Evolutionary conservation across 2,329 filamentous ascomycete genomes (phyloP).

Genomic region (Phaeosphaeria sp.): DNA sequence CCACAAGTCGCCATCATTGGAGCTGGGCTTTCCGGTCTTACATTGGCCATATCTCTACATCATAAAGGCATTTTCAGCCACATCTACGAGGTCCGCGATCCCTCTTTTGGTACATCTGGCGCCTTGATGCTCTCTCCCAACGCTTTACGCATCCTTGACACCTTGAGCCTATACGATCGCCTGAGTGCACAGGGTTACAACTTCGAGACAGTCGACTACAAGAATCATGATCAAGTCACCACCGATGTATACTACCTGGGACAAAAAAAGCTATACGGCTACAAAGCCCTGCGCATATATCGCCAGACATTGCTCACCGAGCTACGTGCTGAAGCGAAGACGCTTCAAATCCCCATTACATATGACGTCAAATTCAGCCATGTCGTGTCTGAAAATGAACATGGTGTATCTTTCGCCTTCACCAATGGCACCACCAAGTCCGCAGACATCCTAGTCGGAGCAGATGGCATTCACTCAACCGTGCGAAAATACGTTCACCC

Average conservation of each 20-base stretch:
- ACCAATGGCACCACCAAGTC: constrained; percentile 51
- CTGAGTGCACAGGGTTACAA: constrained; percentile 55
- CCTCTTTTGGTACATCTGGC: constrained; percentile 43
- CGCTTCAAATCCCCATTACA: constrained; percentile 51
- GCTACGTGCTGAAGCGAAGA: constrained; percentile 50
- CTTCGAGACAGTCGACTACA: constrained; percentile 56
- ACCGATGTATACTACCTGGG: constrained; percentile 58
- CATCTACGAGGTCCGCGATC: constrained; percentile 29
- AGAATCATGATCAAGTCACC: constrained; percentile 45
- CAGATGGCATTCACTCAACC: constrained; percentile 66
- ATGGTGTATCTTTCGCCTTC: constrained; percentile 56
- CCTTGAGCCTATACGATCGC: constrained; percentile 55
- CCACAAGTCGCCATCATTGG: constrained; percentile 54
- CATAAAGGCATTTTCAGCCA: constrained; percentile 57
- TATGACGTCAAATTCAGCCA: constrained; percentile 58
- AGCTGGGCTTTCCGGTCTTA: constrained; percentile 59
- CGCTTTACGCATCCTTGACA: constrained; percentile 60
- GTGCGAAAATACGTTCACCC: constrained; percentile 60
- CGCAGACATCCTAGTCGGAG: constrained; percentile 60
- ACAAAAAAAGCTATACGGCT: constrained; percentile 56
- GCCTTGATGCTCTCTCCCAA: constrained; percentile 61
- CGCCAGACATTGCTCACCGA: constrained; percentile 58
- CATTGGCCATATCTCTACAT: constrained; percentile 62
- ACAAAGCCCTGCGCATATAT: constrained; percentile 61
- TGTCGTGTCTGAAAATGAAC: constrained; percentile 39